These are phyloP conservation scores for Lactarius hatsudake DNA, from an alignment of 768 basidiomycete genomes.

Conservation along the genomic window DNA sequence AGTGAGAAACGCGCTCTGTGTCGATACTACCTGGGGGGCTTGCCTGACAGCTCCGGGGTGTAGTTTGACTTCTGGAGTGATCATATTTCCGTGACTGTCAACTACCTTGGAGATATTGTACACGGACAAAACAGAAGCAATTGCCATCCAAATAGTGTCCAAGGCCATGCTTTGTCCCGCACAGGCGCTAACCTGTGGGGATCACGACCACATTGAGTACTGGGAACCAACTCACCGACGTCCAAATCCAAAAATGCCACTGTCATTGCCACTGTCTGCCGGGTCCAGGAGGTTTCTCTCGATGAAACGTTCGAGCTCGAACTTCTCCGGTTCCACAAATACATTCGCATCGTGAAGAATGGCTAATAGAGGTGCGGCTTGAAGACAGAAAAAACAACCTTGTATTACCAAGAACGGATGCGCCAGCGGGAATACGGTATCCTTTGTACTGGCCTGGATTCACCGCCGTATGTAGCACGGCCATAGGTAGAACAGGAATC, in stretches of 20 bases:
- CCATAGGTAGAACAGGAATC: conserved; percentile 29
- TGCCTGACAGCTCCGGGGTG: conserved; percentile 15
- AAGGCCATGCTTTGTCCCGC: conserved; percentile 25
- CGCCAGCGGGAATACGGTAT: conserved; percentile 32
- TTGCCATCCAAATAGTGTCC: conserved; percentile 28
- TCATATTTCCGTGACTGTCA: conserved; percentile 17
- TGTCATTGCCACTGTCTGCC: conserved; percentile 17
- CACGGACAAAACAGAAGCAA: conserved; percentile 23
- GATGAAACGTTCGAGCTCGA: conserved; percentile 29
- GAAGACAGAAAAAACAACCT: neutral
- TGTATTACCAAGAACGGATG: conserved; percentile 27
- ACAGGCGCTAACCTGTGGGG: conserved; percentile 10
- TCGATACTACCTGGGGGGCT: neutral
- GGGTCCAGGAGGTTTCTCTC: conserved; percentile 17
- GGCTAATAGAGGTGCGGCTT: conserved; percentile 13
- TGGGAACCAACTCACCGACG: conserved; percentile 21
- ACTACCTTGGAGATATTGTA: conserved; percentile 23
- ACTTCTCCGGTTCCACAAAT: conserved; percentile 25
- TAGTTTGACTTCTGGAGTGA: conserved; percentile 23
- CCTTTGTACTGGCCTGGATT: conserved; percentile 32
- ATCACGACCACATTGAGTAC: neutral
- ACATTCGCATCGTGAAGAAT: conserved; percentile 26
- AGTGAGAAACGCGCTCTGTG: neutral
- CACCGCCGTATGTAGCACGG: conserved; percentile 26
- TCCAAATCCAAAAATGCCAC: conserved; percentile 29